phyloP scores from a whole-genome alignment of 2,329 filamentous ascomycete species.

The Zymoseptoria pseudotritici region DNA sequence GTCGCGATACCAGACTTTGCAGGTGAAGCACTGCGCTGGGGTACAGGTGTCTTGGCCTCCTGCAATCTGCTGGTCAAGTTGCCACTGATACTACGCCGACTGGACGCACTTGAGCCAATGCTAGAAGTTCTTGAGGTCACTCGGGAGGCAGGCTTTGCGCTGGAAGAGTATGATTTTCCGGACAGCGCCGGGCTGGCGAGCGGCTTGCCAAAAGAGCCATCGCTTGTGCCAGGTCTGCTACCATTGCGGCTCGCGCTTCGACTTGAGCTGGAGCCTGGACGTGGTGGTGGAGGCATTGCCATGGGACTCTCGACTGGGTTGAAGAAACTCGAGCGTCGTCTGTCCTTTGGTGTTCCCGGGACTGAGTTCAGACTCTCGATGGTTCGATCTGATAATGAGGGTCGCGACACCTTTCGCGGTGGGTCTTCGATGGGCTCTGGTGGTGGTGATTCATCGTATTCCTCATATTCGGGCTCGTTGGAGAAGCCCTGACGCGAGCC shows the following conservation, averaged over 20 bases:
- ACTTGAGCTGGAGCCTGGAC: slow-evolving; percentile 55
- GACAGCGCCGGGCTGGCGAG: slow-evolving; percentile 27
- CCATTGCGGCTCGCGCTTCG: slow-evolving; percentile 37
- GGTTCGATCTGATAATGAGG: slow-evolving; percentile 72
- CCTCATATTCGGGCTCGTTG: slow-evolving; percentile 19
- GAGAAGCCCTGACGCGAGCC: slow-evolving; percentile 33
- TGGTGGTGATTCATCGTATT: slow-evolving; percentile 13
- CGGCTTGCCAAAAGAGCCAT: slow-evolving; percentile 29
- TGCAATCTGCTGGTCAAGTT: slow-evolving; percentile 19
- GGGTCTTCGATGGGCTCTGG: slow-evolving; percentile 11
- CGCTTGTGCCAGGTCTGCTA: slow-evolving; percentile 43
- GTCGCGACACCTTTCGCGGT: slow-evolving; percentile 34
- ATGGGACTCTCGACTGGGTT: slow-evolving; percentile 51
- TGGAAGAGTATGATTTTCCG: slow-evolving; percentile 27
- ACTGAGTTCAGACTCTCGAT: slow-evolving; percentile 75
- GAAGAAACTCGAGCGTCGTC: slow-evolving; percentile 66
- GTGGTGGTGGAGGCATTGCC: slow-evolving; percentile 47
- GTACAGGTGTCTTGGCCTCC: slow-evolving; percentile 9
- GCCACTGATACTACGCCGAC: slow-evolving; percentile 23
- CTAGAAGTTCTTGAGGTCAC: slow-evolving; percentile 18
- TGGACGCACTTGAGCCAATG: slow-evolving; percentile 18
- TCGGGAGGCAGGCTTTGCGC: slow-evolving; percentile 26
- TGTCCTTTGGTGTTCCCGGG: slow-evolving; percentile 66
- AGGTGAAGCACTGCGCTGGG: slow-evolving; percentile 10
- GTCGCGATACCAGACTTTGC: slow-evolving; percentile 9